Percentiles rank a stretch among this genome's conserved stretches.
phyloP scores from a whole-genome alignment of 805 yeast genomes.

The Cyberlindnera xishuangbannaensis region DNA sequence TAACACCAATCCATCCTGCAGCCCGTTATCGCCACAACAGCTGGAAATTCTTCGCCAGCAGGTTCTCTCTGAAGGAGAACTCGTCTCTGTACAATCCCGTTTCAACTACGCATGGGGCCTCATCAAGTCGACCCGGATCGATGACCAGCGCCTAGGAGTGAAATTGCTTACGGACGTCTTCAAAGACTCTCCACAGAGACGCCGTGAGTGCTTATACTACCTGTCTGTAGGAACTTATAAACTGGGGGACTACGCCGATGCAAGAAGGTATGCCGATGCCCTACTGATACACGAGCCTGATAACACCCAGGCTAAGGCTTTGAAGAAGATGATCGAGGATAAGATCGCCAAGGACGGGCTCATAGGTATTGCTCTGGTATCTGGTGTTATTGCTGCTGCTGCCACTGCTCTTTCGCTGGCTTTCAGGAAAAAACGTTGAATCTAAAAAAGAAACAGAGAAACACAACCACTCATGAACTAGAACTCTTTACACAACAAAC shows the following conservation, averaged over 20 bases:
- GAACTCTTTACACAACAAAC: too few relatives aligned
- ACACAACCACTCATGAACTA: not conserved
- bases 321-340: slow-evolving; percentile 75
- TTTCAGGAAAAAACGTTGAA: slow-evolving; percentile 28
- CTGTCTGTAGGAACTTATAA: slow-evolving; percentile 83
- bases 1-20: slow-evolving; percentile 5
- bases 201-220: slow-evolving; percentile 87
- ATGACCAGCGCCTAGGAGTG: slow-evolving; percentile 75
- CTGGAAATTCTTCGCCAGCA: slow-evolving; percentile 71
- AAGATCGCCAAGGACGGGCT: slow-evolving; percentile 83
- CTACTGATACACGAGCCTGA: slow-evolving; percentile 77
- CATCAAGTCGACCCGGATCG: slow-evolving; percentile 58
- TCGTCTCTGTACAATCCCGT: slow-evolving; percentile 73
- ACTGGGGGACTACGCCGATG: slow-evolving; percentile 79
- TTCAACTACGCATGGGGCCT: slow-evolving; percentile 98
- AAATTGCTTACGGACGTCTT: slow-evolving; percentile 63
- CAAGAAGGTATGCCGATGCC: slow-evolving; percentile 79
- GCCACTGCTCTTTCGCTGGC: slow-evolving; percentile 53
- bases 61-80: slow-evolving; percentile 73
- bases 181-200: slow-evolving; percentile 71
- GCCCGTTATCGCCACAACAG: slow-evolving; percentile 66
- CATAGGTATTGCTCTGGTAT: slow-evolving; percentile 80
- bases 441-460: too few relatives aligned
- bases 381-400: slow-evolving; percentile 82
- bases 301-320: slow-evolving; percentile 66